Base-by-base conservation (phyloP, 176 grass and related monocot species). In the Hordeum marinum region DNA sequence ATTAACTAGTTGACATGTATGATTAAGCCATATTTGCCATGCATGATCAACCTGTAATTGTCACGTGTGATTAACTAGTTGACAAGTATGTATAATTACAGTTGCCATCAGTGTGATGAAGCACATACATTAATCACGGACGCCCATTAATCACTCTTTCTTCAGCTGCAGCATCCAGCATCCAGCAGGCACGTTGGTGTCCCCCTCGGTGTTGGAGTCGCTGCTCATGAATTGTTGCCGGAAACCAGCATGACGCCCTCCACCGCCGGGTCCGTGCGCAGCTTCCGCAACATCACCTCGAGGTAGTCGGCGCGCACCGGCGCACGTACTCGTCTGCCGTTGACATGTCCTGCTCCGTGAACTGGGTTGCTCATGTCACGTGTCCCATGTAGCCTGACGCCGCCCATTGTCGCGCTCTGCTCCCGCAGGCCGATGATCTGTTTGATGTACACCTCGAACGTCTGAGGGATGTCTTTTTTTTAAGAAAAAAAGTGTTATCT, bases 231-330 rank as follows among this genome's bases (percentile, higher is more conserved):
- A 95, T 74, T 94, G 68, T 63, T 98, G 91, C 96, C 93, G 92
- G 87, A 98, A 98, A 0, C 96, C 96, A 95, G 83, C 89, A 98
- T 79, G 77, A 95, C 64, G 36, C 96, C 96, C 34, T 98, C 86
- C 36, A 95, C 93, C 3, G 96, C 83, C 14, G 96, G 93, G 87
- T 98, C 89, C 46, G 93, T 90, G 46, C 79, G 94, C 20, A 88
- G 89, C 83, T 98, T 93, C 21, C 91, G 87, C 25, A 98, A 76
- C 83, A 94, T 75, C 52, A 82, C 83, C 83, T 98, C 96, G 79
- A 98, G 87, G 87, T 98, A 93, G n/a, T 94, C 96, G 23, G 93
- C 96, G 41, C 41, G 4, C 32, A 34, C 32, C 32, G 32, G 48
- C 93, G 85, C 2, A 98, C 48, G 79, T 87, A 81, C 75, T 98